Base-by-base conservation (phyloP, 805 yeast species). In the Pichia scutulata region DNA sequence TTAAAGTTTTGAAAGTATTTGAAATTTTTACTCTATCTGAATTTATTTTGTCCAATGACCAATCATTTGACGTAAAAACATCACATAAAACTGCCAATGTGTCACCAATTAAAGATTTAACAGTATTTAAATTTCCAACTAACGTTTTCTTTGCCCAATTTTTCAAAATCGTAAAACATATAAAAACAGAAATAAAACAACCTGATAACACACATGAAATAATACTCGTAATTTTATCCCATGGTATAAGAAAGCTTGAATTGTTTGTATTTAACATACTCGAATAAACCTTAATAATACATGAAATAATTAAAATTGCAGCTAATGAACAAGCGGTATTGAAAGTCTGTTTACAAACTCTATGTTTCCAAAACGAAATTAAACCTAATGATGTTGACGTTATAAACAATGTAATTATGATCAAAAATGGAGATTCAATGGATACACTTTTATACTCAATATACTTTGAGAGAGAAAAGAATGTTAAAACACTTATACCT, bases 271-370 rank as follows among this genome's bases (percentile, higher is more conserved):
- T 45, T 75, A 68, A 43, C 82, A 78, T 14, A 89, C 90, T 46
- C 14, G 55, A 52, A n/a, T 44, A 52, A 58, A 87, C 95, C 60
- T 84, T 82, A 16, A 86, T 78, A 50, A 87, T 74, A 52, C 86
- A 81, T 0, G 89, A 76, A 3, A 86, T 81, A 23, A 86, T 67
- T 4, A 85, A 76, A 47, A 86, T 85, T 8, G 86, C 80, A 1
- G 90, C 86, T 44, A 86, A 68, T 0, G 89, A 81, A 58, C 93
- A 84, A 0, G 95, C 92, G 13, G 92, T 86, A 57, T 84, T 85
- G 66, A 86, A 87, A 0, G 86, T 83, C 19, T 77, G 82, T 59
- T 77, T 79, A 57, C 77, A 75, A 48, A 86, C 78, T 52, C 76
- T 72, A 58, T 82, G 88, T 55, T 88, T 87, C 70, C 79, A 72